phyloP scores from a whole-genome alignment of 2,329 filamentous ascomycete species.

The Penicillium sp. region DNA sequence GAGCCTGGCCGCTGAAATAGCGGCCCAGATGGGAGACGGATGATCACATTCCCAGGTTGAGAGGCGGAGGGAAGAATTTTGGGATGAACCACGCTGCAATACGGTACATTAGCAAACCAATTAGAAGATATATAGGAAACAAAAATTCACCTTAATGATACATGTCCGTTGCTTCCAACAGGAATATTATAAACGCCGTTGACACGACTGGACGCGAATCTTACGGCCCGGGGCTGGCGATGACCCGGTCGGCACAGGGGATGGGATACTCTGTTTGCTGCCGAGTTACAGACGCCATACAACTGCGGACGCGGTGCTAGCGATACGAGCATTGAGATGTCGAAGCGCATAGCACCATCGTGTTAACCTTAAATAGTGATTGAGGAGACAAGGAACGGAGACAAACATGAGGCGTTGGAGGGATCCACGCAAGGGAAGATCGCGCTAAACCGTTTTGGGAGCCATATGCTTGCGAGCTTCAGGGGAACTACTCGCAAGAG shows the following conservation, averaged over 20 bases:
- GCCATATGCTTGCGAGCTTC: background rate
- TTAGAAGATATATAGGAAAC: background rate
- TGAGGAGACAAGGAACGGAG: background rate
- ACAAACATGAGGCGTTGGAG: background rate
- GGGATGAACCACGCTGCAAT: conserved; percentile 30
- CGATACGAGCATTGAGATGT: background rate
- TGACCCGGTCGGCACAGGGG: background rate
- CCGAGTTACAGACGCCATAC: background rate
- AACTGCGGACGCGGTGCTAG: background rate
- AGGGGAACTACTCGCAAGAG: background rate
- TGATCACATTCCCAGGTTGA: conserved; percentile 35
- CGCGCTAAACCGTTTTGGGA: conserved; percentile 3
- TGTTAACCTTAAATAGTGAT: background rate
- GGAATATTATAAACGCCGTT: conserved; percentile 23
- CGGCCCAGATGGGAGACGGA: conserved; percentile 45
- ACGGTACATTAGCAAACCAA: background rate
- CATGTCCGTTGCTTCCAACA: conserved; percentile 35
- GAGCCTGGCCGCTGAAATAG: conserved; percentile 23
- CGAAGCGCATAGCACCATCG: background rate
- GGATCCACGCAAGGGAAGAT: background rate
- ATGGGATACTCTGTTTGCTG: background rate
- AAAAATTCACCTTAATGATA: conserved; percentile 31
- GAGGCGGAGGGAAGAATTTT: background rate
- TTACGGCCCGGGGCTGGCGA: background rate
- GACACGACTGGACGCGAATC: conserved; percentile 4